These are phyloP conservation scores for Argentina anserina DNA, from an alignment of 306 rosid genomes.

Conservation along the genomic window DNA sequence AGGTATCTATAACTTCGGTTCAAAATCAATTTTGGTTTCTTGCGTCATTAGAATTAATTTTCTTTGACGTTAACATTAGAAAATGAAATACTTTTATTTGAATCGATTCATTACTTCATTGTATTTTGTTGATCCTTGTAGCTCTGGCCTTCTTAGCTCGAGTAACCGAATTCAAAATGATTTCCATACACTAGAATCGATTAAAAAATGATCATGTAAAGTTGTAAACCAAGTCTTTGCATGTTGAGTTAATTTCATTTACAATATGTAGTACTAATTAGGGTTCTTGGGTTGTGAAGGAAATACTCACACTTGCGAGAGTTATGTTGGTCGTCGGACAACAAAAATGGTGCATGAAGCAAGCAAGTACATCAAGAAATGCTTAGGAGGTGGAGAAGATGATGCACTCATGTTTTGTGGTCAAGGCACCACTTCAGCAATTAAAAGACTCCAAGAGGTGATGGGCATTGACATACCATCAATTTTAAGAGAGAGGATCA, in stretches of 20 bases:
- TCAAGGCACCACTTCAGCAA: conserved; percentile 73
- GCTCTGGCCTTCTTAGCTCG: too few species aligned
- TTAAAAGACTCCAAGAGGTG: conserved; percentile 79
- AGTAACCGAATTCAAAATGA: too few species aligned
- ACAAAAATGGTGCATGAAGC: conserved; percentile 64
- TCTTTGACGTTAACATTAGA: too few species aligned
- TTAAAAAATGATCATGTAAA: too few species aligned
- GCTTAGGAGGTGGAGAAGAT: conserved; percentile 61
- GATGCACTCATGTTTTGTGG: conserved; percentile 74
- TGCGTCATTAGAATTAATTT: too few species aligned
- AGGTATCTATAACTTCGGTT: neutral
- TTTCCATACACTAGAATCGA: too few species aligned
- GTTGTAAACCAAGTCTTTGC: neutral
- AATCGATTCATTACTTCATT: too few species aligned
- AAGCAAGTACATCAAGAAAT: conserved; percentile 45
- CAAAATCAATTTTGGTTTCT: too few species aligned
- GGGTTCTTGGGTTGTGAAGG: conserved; percentile 28
- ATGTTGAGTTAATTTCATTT: neutral
- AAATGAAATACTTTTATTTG: too few species aligned
- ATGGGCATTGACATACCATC: conserved; percentile 72
- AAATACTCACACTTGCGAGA: conserved; percentile 72
- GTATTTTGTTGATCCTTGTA: too few species aligned
- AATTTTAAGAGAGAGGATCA: conserved; percentile 44
- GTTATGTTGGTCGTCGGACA: conserved; percentile 70
- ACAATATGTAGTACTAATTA: neutral